A percentile compares a stretch with the other conserved stretches of the same genome.
These are phyloP conservation scores for Picochlorum costavermella DNA, from an alignment of 139 green algal species.

Conservation along the genomic window DNA sequence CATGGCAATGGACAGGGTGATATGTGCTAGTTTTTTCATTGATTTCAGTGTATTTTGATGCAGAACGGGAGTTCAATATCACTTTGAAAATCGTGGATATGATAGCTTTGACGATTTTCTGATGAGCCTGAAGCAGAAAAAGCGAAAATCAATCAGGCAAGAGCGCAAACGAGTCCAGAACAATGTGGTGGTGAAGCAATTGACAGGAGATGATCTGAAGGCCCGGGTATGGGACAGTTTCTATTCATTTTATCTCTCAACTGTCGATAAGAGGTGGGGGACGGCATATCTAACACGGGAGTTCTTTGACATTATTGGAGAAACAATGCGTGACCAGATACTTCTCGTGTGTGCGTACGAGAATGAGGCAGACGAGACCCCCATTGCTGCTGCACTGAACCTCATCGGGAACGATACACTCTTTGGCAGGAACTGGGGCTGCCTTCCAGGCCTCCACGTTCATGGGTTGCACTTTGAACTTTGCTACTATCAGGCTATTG, in stretches of 20 bases:
- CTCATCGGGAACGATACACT: conserved; percentile 73
- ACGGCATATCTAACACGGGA: conserved; percentile 74
- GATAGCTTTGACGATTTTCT: background rate
- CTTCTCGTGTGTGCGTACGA: conserved; percentile 75
- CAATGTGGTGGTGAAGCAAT: conserved; percentile 40
- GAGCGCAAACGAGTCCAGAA: conserved; percentile 67
- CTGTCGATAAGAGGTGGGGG: conserved; percentile 73
- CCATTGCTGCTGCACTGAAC: conserved; percentile 81
- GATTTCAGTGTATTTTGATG: too few relatives aligned
- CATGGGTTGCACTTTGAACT: conserved; percentile 87
- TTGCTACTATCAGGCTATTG: conserved; percentile 82
- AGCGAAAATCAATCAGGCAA: conserved; percentile 84
- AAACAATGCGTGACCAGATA: conserved; percentile 55
- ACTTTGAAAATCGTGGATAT: conserved; percentile 12
- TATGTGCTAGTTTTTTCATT: too few relatives aligned
- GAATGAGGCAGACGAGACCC: conserved; percentile 2
- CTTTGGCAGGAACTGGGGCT: conserved; percentile 88
- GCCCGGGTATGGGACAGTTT: conserved; percentile 71
- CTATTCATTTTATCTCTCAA: conserved; percentile 68
- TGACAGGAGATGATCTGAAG: conserved; percentile 49
- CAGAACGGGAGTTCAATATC: conserved; percentile 46
- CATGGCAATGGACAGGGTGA: too few relatives aligned
- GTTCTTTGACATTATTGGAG: conserved; percentile 76
- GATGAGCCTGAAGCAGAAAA: conserved; percentile 60
- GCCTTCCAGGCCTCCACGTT: conserved; percentile 31